These are phyloP conservation scores for Coemansia sp. DNA, from an alignment of 192 early-diverging fungal genomes.

Conservation along the genomic window DNA sequence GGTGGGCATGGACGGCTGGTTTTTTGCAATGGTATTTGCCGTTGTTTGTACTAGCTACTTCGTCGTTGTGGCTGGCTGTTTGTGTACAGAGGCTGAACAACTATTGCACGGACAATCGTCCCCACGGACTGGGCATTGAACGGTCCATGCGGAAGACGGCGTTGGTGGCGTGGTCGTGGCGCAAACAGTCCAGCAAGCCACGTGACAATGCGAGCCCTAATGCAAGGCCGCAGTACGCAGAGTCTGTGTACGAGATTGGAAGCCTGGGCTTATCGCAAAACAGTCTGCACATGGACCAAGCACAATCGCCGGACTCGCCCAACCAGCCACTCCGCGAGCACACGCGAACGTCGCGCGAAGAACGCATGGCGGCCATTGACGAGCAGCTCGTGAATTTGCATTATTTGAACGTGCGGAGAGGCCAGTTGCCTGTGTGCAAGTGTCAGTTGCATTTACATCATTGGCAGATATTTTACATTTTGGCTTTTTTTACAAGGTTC, in stretches of 20 bases:
- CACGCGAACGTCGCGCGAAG: constrained; percentile 22
- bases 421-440: constrained; percentile 22
- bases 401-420: constrained; percentile 27
- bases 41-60: constrained; percentile 42
- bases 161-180: constrained; percentile 23
- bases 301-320: constrained; percentile 28
- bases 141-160: constrained; percentile 25
- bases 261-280: too few relatives aligned
- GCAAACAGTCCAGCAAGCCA: background rate
- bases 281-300: too few relatives aligned
- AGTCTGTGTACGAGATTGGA: background rate
- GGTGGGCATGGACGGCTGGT: constrained; percentile 35
- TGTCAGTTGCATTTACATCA: constrained; percentile 71
- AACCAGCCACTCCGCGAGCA: constrained; percentile 13
- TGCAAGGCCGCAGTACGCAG: background rate
- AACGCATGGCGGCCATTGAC: constrained; percentile 23
- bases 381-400: constrained; percentile 18
- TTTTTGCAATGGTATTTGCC: constrained; percentile 53
- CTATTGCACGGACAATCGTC: constrained; percentile 32
- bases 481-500: constrained; percentile 81
- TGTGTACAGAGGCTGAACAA: constrained; percentile 24
- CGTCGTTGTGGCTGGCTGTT: constrained; percentile 28
- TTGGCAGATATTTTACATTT: constrained; percentile 81
- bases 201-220: background rate
- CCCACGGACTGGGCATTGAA: constrained; percentile 47